A percentile compares a stretch with the other conserved stretches of the same genome.
Conservation (phyloP, 768 basidiomycete species). For the Suillus spraguei region DNA sequence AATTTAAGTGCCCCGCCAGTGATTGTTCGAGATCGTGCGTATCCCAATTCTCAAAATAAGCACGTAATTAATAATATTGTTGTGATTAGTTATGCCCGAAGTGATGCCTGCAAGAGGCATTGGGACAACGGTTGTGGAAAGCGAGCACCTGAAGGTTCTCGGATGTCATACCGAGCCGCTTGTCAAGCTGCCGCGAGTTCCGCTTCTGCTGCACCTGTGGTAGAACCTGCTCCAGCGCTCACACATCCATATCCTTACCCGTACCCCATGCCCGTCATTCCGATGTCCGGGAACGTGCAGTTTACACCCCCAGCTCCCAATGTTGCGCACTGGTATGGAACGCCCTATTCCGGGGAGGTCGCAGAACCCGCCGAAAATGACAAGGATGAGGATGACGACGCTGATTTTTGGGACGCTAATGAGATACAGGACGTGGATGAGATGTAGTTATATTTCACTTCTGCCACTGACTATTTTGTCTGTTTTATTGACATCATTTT, state of each 20-base stretch:
- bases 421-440: background rate
- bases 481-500: background rate
- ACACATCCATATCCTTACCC: background rate
- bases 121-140: background rate
- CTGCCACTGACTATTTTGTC: background rate
- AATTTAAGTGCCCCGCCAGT: background rate
- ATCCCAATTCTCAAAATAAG: background rate
- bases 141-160: background rate
- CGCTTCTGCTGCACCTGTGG: background rate
- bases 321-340: background rate
- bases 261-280: background rate
- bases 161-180: background rate
- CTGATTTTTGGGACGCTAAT: background rate
- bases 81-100: background rate
- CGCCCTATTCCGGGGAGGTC: background rate
- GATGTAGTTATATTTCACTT: background rate
- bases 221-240: background rate
- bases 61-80: background rate
- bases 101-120: background rate
- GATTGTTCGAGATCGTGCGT: background rate
- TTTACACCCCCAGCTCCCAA: background rate
- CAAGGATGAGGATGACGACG: background rate
- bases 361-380: background rate
- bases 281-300: background rate
- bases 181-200: background rate